Evolutionary conservation across 2,329 filamentous ascomycete species (phyloP).

Genomic region (Xenoacremonium recifei): DNA sequence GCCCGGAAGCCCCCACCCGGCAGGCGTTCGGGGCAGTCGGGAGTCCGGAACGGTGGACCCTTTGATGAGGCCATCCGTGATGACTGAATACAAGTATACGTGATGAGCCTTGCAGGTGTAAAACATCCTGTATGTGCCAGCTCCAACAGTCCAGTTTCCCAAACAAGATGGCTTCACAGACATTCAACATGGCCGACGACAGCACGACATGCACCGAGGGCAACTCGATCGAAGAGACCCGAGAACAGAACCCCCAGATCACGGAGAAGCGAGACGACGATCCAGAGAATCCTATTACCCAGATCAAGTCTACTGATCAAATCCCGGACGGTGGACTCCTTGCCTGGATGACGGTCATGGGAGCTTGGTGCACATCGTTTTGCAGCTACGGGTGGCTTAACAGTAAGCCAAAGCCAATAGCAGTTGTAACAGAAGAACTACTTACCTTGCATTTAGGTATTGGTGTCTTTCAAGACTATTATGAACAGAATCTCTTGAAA

Average conservation of each 20-base stretch:
- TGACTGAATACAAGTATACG: too few species aligned
- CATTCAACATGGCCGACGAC: not conserved
- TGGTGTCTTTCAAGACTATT: slow-evolving; percentile 55
- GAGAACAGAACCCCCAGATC: not conserved
- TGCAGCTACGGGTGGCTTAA: slow-evolving; percentile 33
- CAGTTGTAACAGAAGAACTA: not conserved
- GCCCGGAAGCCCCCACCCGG: too few species aligned
- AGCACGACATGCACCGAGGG: not conserved
- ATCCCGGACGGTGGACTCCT: slow-evolving; percentile 19
- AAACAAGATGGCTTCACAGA: too few species aligned
- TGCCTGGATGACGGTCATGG: slow-evolving; percentile 32
- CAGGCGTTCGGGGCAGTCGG: too few species aligned
- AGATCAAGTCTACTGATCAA: slow-evolving; percentile 27
- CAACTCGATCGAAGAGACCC: not conserved
- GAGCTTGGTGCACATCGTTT: slow-evolving; percentile 32
- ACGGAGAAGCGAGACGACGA: not conserved
- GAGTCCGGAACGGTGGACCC: too few species aligned
- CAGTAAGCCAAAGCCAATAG: slow-evolving; percentile 15
- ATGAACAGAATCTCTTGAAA: slow-evolving; percentile 42
- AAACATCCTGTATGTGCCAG: too few species aligned
- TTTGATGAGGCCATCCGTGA: too few species aligned
- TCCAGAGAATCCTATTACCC: not conserved
- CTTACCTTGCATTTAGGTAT: too few species aligned
- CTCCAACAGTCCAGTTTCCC: too few species aligned
- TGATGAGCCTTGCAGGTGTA: too few species aligned